Percentiles rank a stretch among this genome's conserved stretches.
These are phyloP conservation scores for Erodium moschatum DNA, from an alignment of 441 rosid genomes.

Conservation along the genomic window DNA sequence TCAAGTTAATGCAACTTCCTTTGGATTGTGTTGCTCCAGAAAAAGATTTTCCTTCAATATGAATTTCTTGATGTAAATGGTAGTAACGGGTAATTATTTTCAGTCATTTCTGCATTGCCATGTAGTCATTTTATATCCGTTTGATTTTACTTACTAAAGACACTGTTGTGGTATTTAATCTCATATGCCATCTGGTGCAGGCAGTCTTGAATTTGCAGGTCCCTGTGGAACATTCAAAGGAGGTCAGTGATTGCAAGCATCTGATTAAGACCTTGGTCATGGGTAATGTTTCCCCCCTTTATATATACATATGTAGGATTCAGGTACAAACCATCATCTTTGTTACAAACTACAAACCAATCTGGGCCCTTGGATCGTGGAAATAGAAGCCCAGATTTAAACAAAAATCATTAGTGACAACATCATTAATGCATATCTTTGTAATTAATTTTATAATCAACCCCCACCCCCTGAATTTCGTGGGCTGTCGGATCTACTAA, in stretches of 20 bases:
- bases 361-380: no score
- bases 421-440: no score
- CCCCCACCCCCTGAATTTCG: no score
- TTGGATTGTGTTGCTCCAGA: neutral
- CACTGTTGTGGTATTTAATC: slow-evolving; percentile 8
- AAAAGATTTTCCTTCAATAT: neutral
- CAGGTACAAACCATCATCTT: no score
- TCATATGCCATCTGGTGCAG: slow-evolving; percentile 42
- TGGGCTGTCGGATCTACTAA: no score
- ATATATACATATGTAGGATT: no score
- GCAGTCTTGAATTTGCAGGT: slow-evolving; percentile 94
- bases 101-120: neutral
- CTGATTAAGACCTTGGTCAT: slow-evolving; percentile 94
- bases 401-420: no score
- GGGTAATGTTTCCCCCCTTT: slow-evolving; percentile 46
- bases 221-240: slow-evolving; percentile 93
- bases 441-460: no score
- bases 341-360: no score
- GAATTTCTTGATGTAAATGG: no score
- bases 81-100: neutral
- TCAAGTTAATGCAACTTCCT: neutral
- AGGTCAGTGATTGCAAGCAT: slow-evolving; percentile 89
- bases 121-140: neutral
- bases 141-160: neutral
- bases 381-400: no score